Evolutionary conservation across 2,329 filamentous ascomycete species (phyloP).

Genomic region (Cadophora gregata): DNA sequence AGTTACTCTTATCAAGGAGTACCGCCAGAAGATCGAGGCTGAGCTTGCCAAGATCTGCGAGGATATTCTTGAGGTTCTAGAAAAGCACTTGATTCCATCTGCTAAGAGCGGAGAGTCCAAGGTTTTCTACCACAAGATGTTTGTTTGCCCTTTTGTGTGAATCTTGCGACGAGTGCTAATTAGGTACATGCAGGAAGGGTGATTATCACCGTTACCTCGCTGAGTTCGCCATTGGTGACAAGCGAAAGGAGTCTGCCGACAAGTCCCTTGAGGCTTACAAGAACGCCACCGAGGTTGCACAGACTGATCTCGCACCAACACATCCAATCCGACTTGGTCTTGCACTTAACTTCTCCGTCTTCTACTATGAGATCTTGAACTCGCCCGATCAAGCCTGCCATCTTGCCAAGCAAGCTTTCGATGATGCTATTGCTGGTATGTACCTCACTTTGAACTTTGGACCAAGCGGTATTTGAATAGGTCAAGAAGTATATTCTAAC

Average conservation of each 20-base stretch:
- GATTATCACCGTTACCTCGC: conserved; percentile 99
- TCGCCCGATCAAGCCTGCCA: conserved; percentile 98
- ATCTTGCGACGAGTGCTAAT: conserved; percentile 19
- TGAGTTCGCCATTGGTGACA: conserved; percentile 93
- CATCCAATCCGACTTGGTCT: conserved; percentile 93
- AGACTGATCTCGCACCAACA: conserved; percentile 87
- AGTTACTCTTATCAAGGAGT: conserved; percentile 93
- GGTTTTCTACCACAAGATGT: conserved; percentile 99
- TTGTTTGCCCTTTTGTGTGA: conserved; percentile 44
- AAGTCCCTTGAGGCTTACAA: conserved; percentile 98
- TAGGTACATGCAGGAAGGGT: conserved; percentile 76
- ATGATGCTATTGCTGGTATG: conserved; percentile 89
- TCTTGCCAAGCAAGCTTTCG: conserved; percentile 93
- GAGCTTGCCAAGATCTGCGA: conserved; percentile 98
- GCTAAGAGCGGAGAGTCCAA: conserved; percentile 97
- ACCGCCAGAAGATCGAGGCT: conserved; percentile 97
- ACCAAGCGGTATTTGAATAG: neutral
- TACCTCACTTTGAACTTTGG: conserved; percentile 31
- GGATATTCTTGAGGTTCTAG: conserved; percentile 93
- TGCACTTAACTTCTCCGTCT: conserved; percentile 95
- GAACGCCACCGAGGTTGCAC: conserved; percentile 86
- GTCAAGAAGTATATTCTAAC: conserved; percentile 12
- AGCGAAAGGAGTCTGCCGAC: conserved; percentile 93
- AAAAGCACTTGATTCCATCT: conserved; percentile 91
- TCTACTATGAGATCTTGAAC: conserved; percentile 99